A percentile compares a stretch with the other conserved stretches of the same genome.
Evolutionary conservation across 1,139 yeast genomes (phyloP).

Genomic region (Candida sp.): DNA sequence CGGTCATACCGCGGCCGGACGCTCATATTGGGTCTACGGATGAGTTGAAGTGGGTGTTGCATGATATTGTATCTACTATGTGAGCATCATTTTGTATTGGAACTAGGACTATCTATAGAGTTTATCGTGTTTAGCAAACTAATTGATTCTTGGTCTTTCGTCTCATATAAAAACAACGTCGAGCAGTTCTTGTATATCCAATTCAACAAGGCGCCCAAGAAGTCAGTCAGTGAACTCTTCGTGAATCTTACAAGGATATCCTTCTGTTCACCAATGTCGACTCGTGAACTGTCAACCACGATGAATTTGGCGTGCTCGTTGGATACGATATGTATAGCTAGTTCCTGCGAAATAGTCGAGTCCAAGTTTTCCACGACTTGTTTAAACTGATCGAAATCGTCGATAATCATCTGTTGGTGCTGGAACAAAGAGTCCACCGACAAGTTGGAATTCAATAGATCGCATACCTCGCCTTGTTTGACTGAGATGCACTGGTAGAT

Average conservation of each 20-base stretch:
- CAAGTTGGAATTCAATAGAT: conserved; percentile 13
- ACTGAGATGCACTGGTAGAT: conserved; percentile 13
- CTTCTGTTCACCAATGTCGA: not conserved
- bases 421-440: not conserved
- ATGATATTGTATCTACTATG: conserved; percentile 52
- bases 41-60: conserved; percentile 73
- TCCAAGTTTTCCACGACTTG: not conserved
- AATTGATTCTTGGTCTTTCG: conserved; percentile 12
- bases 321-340: conserved; percentile 5
- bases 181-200: conserved; percentile 6
- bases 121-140: conserved; percentile 19
- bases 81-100: conserved; percentile 15
- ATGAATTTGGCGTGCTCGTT: conserved; percentile 3
- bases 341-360: not conserved
- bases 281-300: conserved; percentile 11
- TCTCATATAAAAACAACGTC: conserved; percentile 7
- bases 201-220: conserved; percentile 3
- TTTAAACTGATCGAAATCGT: conserved; percentile 6
- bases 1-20: conserved; percentile 15
- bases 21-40: conserved; percentile 64
- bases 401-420: conserved; percentile 26
- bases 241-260: conserved; percentile 3
- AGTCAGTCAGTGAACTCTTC: not conserved
- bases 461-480: not conserved
- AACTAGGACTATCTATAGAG: conserved; percentile 18